Conservation (phyloP, 2,329 filamentous ascomycete genomes). For the Madurella mycetomatis region DNA sequence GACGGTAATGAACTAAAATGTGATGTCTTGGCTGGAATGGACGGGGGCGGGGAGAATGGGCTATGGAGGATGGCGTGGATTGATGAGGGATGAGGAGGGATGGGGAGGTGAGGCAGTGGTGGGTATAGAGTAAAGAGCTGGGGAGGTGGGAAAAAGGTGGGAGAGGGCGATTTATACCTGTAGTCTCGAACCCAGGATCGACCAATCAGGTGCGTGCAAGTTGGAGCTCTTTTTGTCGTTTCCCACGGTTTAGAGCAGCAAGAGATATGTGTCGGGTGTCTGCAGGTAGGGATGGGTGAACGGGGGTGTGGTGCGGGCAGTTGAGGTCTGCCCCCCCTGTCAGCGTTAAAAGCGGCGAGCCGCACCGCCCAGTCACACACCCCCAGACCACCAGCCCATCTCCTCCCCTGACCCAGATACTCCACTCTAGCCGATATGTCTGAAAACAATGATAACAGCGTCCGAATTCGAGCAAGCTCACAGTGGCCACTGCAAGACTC, state of each 20-base stretch:
- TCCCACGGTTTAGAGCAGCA: neutral
- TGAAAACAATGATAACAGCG: no score
- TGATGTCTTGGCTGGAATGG: neutral
- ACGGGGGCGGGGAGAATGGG: neutral
- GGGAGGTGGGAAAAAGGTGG: slow-evolving; percentile 1
- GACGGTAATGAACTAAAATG: neutral
- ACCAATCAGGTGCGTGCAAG: slow-evolving; percentile 4
- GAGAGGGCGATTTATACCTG: slow-evolving; percentile 12
- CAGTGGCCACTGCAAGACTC: no score
- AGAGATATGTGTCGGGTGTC: neutral
- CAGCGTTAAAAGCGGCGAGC: neutral
- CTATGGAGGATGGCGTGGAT: neutral
- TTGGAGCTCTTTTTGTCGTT: neutral
- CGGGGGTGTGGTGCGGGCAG: neutral
- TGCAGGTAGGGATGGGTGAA: neutral
- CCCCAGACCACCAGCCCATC: no score
- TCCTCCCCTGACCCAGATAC: no score
- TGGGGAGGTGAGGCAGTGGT: neutral
- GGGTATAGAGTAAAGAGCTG: neutral
- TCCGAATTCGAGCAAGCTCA: no score
- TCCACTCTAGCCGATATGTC: no score
- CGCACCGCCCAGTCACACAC: neutral
- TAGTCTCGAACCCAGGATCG: neutral
- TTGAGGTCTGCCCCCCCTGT: neutral
- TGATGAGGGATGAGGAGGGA: neutral